Base-by-base conservation (phyloP, 176 grass and related monocot species). In the Oryza glaberrima region DNA sequence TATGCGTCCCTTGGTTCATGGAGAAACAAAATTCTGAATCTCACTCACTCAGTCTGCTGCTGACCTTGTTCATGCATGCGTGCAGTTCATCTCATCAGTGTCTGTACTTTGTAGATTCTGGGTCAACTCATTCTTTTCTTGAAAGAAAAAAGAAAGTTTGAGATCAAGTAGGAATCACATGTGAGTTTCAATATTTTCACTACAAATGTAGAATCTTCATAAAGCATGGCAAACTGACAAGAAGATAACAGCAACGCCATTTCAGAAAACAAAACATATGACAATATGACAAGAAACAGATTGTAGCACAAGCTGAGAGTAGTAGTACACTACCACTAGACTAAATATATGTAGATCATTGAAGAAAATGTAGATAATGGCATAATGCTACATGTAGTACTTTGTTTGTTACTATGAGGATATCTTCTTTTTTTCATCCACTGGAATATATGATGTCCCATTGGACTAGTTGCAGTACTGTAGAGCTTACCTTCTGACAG, bases 401-500 rank as follows among this genome's bases (percentile, higher is more conserved):
- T 75, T 75, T 61, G 63, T 75, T 80, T 61, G 63, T 69, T 28
- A 6, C 47, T 52, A 64, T 7, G 17, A 63, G n/a, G 7, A 75
- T 61, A 14, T 72, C 52, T 73, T 43, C 65, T 28, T 9, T 54
- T 35, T 64, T 34, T 19, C 40, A 22, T 61, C 56, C 19, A 13
- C 61, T 72, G 66, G 17, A 70, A 77, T 35, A 67, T 68, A 86
- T 17, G 25, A 7, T 69, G 79, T n/a, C 11, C 73, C 66, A 78
- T 74, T 73, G 83, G 86, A 81, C 56, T 51, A 41, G 54, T 67
- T 79, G 23, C 52, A 79, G 67, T 77, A 25, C 22, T 82, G 45
- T 3, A 10, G 28, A 76, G 67, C 30, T 75, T 75, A 67, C 49
- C 44, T 76, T 76, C 11, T 81, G 70, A 70, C 77, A 70, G 71